Evolutionary conservation across 306 rosid species (phyloP), one percentile per base, ranked within the genome.

Genomic region (Ormosia semicastrata): DNA sequence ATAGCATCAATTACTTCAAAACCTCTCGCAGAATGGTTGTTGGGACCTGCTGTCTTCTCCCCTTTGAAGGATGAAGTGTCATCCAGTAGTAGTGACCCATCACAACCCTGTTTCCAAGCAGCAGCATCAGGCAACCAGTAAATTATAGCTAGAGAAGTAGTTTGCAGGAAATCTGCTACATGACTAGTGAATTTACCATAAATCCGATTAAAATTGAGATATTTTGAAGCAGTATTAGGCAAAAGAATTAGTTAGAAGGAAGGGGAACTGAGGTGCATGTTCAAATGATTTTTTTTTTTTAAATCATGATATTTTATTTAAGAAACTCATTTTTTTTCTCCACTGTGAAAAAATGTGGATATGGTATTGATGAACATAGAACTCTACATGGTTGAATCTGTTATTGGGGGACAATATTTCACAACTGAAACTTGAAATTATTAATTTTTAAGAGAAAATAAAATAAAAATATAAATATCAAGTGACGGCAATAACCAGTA

Each of bases 11-110:
- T 81, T 4, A 91, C 91, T 5, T 88, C 83, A 41, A 77, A 94
- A 7, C 94, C 96, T 57, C 98, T 89, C 6, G 78, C 5, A 0
- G 98, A 94, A 54, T 81, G 74, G 7, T 54, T 78, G 56, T 94
- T 94, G 0, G 98, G 88, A 24, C 40, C 53, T 6, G 98, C 98
- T 1, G 92, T 92, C 43, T 94, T 90, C 83, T 94, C 98, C 6
- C 98, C 96, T 11, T 0, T 85, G 67, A 87, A 82, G 0, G 86
- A 64, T 3, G 89, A 17, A 33, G 91, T 91, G 83, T 92, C 97
- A 67, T 89, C 98, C 74, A 94, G 76, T 2, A 94, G 86, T 52
- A 94, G 3, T 8, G 98, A 94, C 7, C 91, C 97, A 74, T 94
- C 98, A 33, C 98, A 94, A 3, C 98, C 98, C 97, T 94, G 83